phyloP scores from a whole-genome alignment of 257 asterid species.

The Linaria vulgaris region DNA sequence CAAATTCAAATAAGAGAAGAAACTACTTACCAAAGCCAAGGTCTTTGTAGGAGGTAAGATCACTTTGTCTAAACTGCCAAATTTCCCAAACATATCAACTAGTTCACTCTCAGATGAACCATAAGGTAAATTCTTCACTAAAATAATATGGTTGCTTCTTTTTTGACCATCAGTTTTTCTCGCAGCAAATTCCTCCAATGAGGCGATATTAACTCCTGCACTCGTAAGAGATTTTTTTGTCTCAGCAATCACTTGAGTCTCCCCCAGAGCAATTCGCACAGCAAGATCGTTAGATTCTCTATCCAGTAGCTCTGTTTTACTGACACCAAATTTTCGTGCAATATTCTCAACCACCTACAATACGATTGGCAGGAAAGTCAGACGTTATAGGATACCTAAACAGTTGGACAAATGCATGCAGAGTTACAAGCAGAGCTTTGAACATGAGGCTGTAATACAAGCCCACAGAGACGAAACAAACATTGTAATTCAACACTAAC shows the following conservation, averaged over 20 bases:
- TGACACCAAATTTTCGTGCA: constrained; percentile 81
- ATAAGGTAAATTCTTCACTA: constrained; percentile 91
- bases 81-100: constrained; percentile 77
- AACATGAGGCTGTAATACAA: not conserved
- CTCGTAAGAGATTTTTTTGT: constrained; percentile 82
- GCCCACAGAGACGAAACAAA: constrained; percentile 14
- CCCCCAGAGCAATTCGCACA: constrained; percentile 85
- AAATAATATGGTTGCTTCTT: constrained; percentile 89
- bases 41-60: constrained; percentile 85
- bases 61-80: constrained; percentile 81
- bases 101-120: constrained; percentile 84
- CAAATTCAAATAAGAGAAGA: constrained; percentile 5
- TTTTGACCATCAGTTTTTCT: constrained; percentile 69
- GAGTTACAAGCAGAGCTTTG: constrained; percentile 15
- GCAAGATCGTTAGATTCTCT: constrained; percentile 82
- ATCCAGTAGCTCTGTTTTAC: constrained; percentile 83
- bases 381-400: constrained; percentile 17
- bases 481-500: not conserved
- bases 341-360: constrained; percentile 82
- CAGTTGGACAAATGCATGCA: constrained; percentile 16
- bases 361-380: constrained; percentile 25
- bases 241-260: constrained; percentile 91
- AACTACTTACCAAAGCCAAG: constrained; percentile 77
- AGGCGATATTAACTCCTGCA: constrained; percentile 77
- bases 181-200: constrained; percentile 76